Evolutionary conservation across 2,329 filamentous ascomycete species (phyloP).

Genomic region (Penicillium sp.): DNA sequence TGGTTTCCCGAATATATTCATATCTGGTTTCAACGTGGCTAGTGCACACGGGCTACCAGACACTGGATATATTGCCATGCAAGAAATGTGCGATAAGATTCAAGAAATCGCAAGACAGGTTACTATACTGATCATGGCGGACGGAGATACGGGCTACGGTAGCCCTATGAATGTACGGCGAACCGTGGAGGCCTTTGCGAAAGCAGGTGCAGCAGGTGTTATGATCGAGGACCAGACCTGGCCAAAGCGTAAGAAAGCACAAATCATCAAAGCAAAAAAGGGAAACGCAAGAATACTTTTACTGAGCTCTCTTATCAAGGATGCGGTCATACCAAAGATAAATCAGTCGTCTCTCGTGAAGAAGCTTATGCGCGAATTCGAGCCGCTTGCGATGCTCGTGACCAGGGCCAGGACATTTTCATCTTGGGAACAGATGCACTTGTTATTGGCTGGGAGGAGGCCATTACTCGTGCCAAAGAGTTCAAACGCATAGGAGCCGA

Average conservation of each 20-base stretch:
- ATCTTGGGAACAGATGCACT: conserved; percentile 32
- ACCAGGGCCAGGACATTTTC: conserved; percentile 27
- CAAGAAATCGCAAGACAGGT: conserved; percentile 39
- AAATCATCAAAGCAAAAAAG: not conserved
- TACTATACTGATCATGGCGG: conserved; percentile 50
- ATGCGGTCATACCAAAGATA: conserved; percentile 40
- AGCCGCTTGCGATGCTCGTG: conserved; percentile 25
- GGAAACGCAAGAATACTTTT: not conserved
- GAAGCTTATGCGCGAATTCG: conserved; percentile 22
- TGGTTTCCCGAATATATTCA: conserved; percentile 45
- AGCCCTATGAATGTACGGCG: conserved; percentile 12
- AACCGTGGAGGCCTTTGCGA: conserved; percentile 34
- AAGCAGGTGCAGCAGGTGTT: conserved; percentile 47
- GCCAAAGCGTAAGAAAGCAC: conserved; percentile 32
- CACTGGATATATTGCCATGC: conserved; percentile 49
- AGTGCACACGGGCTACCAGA: conserved; percentile 43
- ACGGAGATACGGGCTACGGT: conserved; percentile 54
- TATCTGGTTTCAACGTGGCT: conserved; percentile 42
- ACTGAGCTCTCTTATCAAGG: conserved; percentile 20
- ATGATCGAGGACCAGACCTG: conserved; percentile 54
- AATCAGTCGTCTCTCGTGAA: conserved; percentile 24
- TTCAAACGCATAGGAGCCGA: conserved; percentile 40
- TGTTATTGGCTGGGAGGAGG: conserved; percentile 32
- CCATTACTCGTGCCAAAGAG: conserved; percentile 34
- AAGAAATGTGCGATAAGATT: conserved; percentile 45